Base-by-base conservation (phyloP, 192 early-diverging fungal genomes). In the Mortierella antarctica region DNA sequence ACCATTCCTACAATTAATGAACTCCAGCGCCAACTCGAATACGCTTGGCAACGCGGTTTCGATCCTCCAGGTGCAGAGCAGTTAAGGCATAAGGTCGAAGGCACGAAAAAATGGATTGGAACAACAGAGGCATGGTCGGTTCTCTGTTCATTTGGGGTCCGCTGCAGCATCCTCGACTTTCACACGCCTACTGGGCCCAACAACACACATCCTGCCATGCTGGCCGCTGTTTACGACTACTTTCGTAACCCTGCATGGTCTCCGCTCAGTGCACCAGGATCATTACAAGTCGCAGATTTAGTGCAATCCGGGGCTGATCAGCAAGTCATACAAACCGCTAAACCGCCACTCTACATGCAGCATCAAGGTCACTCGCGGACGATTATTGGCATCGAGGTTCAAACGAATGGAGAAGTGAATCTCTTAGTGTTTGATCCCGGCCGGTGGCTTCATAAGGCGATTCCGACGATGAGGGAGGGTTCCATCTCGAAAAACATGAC, bases 341-440 rank as follows among this genome's bases (percentile, higher is more conserved):
- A 81, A 62, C 88, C 87, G 5, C 91, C 92, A 11, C 67, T 94
- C 6, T 94, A 94, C 64, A 71, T 92, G 41, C 92, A 94, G 80
- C 90, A 94, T 46, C 85, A 88, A 52, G 92, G 92, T 0, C 92
- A 94, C 55, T 91, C 89, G 58, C 77, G 91, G 9, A 90, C 89
- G 6, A 82, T 92, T 11, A 79, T 92, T 15, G 92, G 92, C 18
- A 82, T 92, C 1, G 89, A 91, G 51, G n/a, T 84, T 47, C 66
- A 83, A 9, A 74, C 70, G 5, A 63, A 62, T 21, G 83, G 67
- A 0, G 83, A 64, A 18, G 60, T 82, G 40, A 83, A 85, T 49
- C 74, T 94, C 8, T 52, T 94, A 45, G 77, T 92, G 14, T 89
- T 92, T 82, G 91, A 94, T 76, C 90, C 92, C 1, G 86, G 85